phyloP scores from a whole-genome alignment of 495 filamentous ascomycete genomes.

The Aspergillus panamensis region DNA sequence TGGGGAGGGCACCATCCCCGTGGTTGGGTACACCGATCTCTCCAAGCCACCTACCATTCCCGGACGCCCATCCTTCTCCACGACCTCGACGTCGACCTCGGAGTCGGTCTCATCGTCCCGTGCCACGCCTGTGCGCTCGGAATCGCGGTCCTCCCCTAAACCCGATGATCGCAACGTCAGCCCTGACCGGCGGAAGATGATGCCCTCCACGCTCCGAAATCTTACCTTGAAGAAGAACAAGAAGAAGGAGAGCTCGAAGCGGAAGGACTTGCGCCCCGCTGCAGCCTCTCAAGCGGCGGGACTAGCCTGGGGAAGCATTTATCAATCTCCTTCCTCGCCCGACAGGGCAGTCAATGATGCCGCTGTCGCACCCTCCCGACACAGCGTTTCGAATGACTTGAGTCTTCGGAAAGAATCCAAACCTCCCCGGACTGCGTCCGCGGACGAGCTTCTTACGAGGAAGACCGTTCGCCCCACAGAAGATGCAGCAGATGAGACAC shows the following conservation, averaged over 20 bases:
- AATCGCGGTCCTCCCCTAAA: conserved; percentile 42
- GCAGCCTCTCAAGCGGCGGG: conserved; percentile 90
- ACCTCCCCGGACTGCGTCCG: conserved; percentile 25
- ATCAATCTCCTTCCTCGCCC: conserved; percentile 31
- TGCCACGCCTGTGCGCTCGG: conserved; percentile 36
- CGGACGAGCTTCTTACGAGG: conserved; percentile 25
- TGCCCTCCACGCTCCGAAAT: conserved; percentile 79
- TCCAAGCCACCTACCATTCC: conserved; percentile 67
- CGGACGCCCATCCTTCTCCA: conserved; percentile 48
- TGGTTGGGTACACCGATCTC: conserved; percentile 71
- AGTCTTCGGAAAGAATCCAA: conserved; percentile 26
- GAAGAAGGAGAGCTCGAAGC: conserved; percentile 36
- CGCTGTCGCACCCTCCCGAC: conserved; percentile 33
- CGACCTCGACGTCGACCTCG: conserved; percentile 52
- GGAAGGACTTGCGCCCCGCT: conserved; percentile 42
- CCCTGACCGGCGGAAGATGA: conserved; percentile 69
- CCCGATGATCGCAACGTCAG: conserved; percentile 64
- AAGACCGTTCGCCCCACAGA: conserved; percentile 6
- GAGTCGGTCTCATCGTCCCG: conserved; percentile 28
- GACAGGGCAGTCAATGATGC: conserved; percentile 37
- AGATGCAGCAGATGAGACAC: conserved; percentile 7
- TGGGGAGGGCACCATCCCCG: conserved; percentile 76
- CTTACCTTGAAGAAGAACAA: conserved; percentile 58
- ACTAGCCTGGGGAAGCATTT: conserved; percentile 71
- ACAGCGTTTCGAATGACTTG: conserved; percentile 28